These are phyloP conservation scores for Leishmania tarentolae DNA, from an alignment of 208 protist genomes.

Conservation along the genomic window DNA sequence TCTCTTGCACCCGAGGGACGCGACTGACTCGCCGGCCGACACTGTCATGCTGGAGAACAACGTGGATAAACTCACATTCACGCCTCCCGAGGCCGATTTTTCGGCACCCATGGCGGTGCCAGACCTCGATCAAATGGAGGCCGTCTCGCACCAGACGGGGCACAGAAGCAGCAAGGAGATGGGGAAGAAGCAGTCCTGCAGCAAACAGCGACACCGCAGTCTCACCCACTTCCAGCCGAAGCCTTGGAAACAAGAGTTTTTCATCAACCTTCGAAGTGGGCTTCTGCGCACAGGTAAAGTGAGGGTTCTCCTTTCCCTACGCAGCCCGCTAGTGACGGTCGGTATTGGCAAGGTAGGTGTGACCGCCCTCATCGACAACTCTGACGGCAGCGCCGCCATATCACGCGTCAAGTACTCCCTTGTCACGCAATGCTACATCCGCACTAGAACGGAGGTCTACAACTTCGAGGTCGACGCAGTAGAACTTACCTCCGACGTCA, in stretches of 20 bases:
- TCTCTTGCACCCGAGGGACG: neutral
- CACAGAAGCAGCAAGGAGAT: neutral
- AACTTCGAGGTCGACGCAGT: conserved; percentile 21
- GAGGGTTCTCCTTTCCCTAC: conserved; percentile 40
- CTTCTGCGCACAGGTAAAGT: conserved; percentile 38
- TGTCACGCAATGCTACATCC: conserved; percentile 46
- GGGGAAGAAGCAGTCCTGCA: neutral
- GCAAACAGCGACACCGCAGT: conserved; percentile 11
- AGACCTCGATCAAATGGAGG: neutral
- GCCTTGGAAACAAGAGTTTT: conserved; percentile 38
- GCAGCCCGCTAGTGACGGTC: conserved; percentile 50
- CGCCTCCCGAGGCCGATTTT: conserved; percentile 10
- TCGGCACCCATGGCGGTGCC: conserved; percentile 5
- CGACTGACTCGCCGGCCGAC: neutral
- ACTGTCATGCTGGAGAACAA: conserved; percentile 19
- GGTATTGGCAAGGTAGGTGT: conserved; percentile 26
- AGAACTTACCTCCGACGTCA: conserved; percentile 21
- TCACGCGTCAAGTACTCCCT: conserved; percentile 52
- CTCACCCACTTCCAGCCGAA: conserved; percentile 4
- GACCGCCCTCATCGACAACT: conserved; percentile 60
- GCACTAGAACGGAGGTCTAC: conserved; percentile 37
- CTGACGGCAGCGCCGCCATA: conserved; percentile 47
- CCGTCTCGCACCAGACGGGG: conserved; percentile 1
- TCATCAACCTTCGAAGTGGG: conserved; percentile 37
- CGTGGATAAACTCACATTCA: conserved; percentile 14